Evolutionary conservation across 1,284 basidiomycete species (phyloP), one percentile per base, ranked within the genome.

Genomic region (Anthracocystis setariae): DNA sequence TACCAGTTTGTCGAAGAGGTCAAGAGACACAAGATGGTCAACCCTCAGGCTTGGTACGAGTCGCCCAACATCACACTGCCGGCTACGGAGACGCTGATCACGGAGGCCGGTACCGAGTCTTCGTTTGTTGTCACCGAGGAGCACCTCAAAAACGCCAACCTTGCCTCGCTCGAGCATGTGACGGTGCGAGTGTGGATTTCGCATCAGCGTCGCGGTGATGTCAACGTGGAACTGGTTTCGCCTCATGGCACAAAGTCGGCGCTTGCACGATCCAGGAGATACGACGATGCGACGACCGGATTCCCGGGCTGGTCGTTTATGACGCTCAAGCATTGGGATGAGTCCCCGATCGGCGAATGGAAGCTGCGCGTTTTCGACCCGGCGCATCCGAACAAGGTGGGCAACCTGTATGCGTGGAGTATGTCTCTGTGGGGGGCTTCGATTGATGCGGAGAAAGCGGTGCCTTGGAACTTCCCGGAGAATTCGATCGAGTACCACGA

Each of bases 301-400:
- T 96, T 88, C 83, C 89, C 89, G 24, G 94, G 93, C 0, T 99
- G 96, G 96, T 91, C 89, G 20, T 99, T 99, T 83, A 98, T 98
- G 94, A 89, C 90, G 23, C 89, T 98, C 57, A 98, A 98, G 84
- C 96, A 99, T 83, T 99, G 96, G 96, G 94, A 91, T 46, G 96
- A 99, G 85, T 87, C 91, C 78, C 91, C 94, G 0, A 83, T 93
- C n/a, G 96, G 96, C 15, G 88, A 89, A 8, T 99, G 96, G 96
- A 92, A 88, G 1, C 88, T 98, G 58, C 59, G 73, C 29, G 92
- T 98, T 9, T 89, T 88, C 33, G 94, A 98, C 80, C 89, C 90
- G 72, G 86, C 86, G 51, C 87, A 85, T 56, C 84, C 88, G 29
- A 84, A 85, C 7, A 60, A 65, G 57, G 74, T 78, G 29, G 96